Evolutionary conservation across 371 early-diverging fungal species (phyloP).

Genomic region (Mortierella sp.): DNA sequence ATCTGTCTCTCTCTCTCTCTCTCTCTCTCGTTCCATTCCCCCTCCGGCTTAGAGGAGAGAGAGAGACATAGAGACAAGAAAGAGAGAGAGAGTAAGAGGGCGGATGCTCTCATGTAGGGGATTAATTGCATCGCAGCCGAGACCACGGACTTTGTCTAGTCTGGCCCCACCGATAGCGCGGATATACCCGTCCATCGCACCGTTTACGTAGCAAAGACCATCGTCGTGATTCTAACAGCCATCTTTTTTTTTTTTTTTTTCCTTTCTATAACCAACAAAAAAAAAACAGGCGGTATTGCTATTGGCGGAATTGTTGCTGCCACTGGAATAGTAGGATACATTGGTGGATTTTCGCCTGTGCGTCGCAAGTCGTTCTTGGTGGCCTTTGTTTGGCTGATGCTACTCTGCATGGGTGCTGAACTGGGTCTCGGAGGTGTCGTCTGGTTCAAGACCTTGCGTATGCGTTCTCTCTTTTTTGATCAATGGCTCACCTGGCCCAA

Average conservation of each 20-base stretch:
- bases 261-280: neutral
- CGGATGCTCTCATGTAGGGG: no score
- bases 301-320: slow-evolving; percentile 36
- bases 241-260: neutral
- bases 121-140: no score
- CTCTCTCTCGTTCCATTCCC: no score
- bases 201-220: no score
- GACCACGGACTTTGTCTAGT: no score
- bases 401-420: slow-evolving; percentile 32
- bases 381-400: slow-evolving; percentile 14
- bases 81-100: no score
- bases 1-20: no score
- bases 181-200: no score
- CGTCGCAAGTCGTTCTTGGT: slow-evolving; percentile 22
- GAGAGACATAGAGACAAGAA: no score
- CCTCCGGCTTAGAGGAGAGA: no score
- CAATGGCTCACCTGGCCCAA: slow-evolving; percentile 35
- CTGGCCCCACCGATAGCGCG: no score
- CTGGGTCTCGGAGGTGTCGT: slow-evolving; percentile 42
- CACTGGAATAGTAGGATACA: slow-evolving; percentile 27
- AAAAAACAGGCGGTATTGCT: slow-evolving; percentile 30
- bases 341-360: slow-evolving; percentile 30
- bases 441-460: slow-evolving; percentile 54
- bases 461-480: slow-evolving; percentile 31
- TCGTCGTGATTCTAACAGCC: no score